Conservation (phyloP, 768 basidiomycete species). For the Tricholoma furcatifolium region DNA sequence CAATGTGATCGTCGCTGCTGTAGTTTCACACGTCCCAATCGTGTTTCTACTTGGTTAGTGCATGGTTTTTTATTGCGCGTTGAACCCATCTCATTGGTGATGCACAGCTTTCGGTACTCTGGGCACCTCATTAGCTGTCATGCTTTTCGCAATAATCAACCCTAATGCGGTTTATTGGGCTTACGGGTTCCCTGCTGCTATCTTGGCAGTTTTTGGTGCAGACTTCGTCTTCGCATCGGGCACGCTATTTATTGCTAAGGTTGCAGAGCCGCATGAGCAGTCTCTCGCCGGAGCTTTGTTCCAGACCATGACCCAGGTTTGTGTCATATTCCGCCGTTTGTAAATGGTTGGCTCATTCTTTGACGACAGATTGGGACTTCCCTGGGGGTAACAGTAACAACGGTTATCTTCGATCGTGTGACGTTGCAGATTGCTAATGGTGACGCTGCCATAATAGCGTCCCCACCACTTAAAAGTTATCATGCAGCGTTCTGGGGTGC, state of each 20-base stretch:
- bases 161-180: constrained; percentile 67
- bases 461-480: constrained; percentile 48
- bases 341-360: background rate
- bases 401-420: constrained; percentile 67
- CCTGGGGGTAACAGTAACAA: constrained; percentile 69
- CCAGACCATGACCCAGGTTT: constrained; percentile 74
- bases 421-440: constrained; percentile 28
- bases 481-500: constrained; percentile 63
- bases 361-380: constrained; percentile 57
- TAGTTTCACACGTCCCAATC: constrained; percentile 54
- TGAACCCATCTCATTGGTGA: background rate
- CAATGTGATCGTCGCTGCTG: constrained; percentile 62
- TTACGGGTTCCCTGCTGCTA: constrained; percentile 67
- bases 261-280: constrained; percentile 67
- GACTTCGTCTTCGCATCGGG: constrained; percentile 78
- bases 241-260: constrained; percentile 71
- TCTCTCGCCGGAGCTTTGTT: constrained; percentile 74
- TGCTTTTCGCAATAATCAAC: constrained; percentile 69
- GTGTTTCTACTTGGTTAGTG: constrained; percentile 56
- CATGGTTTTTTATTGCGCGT: background rate
- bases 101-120: constrained; percentile 44
- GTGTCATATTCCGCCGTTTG: background rate
- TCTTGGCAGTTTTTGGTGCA: constrained; percentile 67
- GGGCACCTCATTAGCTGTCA: constrained; percentile 53
- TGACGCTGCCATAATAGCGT: constrained; percentile 23